These are phyloP conservation scores for Neoboletus brunneissimus DNA, from an alignment of 768 basidiomycete genomes.

Conservation along the genomic window DNA sequence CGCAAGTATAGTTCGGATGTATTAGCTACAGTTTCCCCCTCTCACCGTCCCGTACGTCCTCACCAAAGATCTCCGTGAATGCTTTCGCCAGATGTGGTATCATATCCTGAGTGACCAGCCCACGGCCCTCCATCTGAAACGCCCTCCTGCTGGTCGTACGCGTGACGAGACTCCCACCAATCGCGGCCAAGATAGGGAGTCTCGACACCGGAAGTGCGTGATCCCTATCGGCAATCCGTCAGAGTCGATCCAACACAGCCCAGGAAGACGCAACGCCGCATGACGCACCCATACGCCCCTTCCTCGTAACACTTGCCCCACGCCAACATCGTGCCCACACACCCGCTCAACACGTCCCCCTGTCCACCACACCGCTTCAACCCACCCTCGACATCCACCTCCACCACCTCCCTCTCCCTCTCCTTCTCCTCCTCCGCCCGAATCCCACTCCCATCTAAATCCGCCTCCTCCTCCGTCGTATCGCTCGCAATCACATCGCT, in stretches of 20 bases:
- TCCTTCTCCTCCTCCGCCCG: conserved; percentile 42
- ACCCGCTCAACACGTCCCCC: conserved; percentile 89
- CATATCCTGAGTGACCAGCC: conserved; percentile 82
- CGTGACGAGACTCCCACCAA: conserved; percentile 86
- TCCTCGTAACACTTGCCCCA: conserved; percentile 95
- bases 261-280: not conserved
- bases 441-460: conserved; percentile 43
- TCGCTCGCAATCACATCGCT: conserved; percentile 80
- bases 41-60: conserved; percentile 28
- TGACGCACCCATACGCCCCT: conserved; percentile 68
- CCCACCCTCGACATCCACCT: conserved; percentile 73
- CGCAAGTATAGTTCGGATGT: not conserved
- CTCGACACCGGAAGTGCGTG: conserved; percentile 52
- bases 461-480: conserved; percentile 54
- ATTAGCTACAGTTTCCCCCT: conserved; percentile 33
- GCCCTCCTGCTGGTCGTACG: conserved; percentile 77
- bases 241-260: not conserved
- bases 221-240: conserved; percentile 41
- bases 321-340: conserved; percentile 84
- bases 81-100: conserved; percentile 60
- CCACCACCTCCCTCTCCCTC: conserved; percentile 54
- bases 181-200: conserved; percentile 80
- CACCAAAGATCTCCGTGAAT: conserved; percentile 71
- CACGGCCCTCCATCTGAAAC: conserved; percentile 72
- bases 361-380: conserved; percentile 94